Evolutionary conservation across 345 rosid species (phyloP).

Genomic region (Populus davidiana): DNA sequence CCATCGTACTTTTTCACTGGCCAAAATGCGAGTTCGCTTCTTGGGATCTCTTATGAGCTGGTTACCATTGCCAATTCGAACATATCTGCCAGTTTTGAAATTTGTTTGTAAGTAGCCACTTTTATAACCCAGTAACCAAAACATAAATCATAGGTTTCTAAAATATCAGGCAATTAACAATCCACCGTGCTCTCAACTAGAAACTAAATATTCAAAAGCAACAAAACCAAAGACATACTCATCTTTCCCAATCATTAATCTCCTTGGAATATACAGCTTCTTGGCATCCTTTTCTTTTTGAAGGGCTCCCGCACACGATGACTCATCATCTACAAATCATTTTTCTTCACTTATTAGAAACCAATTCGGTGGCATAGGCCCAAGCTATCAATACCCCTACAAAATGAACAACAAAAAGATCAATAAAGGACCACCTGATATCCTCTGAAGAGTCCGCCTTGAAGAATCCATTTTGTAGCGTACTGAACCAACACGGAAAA

Average conservation of each 20-base stretch:
- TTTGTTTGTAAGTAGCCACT: background rate
- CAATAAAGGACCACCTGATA: conserved; percentile 48
- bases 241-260: conserved; percentile 88
- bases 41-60: conserved; percentile 94
- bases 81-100: conserved; percentile 61
- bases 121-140: background rate
- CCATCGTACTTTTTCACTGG: conserved; percentile 96
- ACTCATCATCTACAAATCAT: conserved; percentile 49
- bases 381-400: background rate
- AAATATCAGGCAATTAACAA: background rate
- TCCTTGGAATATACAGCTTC: conserved; percentile 73
- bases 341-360: background rate
- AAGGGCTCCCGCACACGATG: conserved; percentile 38
- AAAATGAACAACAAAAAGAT: background rate
- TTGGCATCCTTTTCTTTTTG: conserved; percentile 44
- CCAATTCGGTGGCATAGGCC: background rate
- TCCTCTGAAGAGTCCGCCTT: conserved; percentile 82
- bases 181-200: background rate
- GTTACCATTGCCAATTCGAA: conserved; percentile 90
- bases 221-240: conserved; percentile 57
- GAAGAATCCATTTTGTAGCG: conserved; percentile 93
- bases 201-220: background rate
- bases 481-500: conserved; percentile 77
- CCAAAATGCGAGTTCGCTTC: conserved; percentile 79
- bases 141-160: background rate